Conservation (phyloP, 257 asterid species). For the Scutellaria baicalensis region DNA sequence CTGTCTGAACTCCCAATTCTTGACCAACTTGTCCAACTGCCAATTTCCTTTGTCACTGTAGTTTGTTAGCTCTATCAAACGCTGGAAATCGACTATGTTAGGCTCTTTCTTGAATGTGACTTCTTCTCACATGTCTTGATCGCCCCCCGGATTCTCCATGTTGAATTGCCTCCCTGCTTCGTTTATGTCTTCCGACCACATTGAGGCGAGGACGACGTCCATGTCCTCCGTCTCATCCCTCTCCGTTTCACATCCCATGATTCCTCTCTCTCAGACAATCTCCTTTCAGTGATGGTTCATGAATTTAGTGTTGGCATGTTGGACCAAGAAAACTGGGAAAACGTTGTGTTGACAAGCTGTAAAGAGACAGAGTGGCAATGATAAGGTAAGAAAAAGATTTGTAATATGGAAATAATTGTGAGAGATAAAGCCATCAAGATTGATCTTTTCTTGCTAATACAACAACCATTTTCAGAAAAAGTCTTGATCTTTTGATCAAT, state of each 20-base stretch:
- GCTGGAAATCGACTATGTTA: slow-evolving; percentile 59
- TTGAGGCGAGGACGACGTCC: slow-evolving; percentile 81
- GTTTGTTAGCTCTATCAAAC: slow-evolving; percentile 70
- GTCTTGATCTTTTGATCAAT: too few species aligned
- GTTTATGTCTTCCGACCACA: slow-evolving; percentile 95
- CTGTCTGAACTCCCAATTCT: slow-evolving; percentile 83
- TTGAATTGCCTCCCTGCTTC: slow-evolving; percentile 81
- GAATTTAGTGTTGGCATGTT: too few species aligned
- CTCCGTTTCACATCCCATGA: slow-evolving; percentile 66
- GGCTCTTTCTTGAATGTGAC: slow-evolving; percentile 63
- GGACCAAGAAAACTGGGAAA: too few species aligned
- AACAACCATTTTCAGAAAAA: too few species aligned
- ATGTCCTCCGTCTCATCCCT: slow-evolving; percentile 54
- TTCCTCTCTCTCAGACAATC: not conserved
- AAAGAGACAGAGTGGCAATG: not conserved
- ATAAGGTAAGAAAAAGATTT: not conserved
- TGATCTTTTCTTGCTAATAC: slow-evolving; percentile 4
- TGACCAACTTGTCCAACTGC: slow-evolving; percentile 66
- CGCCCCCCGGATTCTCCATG: slow-evolving; percentile 62
- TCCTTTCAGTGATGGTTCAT: not conserved
- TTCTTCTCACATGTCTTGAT: slow-evolving; percentile 83
- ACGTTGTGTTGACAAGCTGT: not conserved
- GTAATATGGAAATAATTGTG: not conserved
- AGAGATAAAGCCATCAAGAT: slow-evolving; percentile 4
- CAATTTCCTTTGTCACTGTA: slow-evolving; percentile 81